Base-by-base conservation (phyloP, 75 land plant genomes). In the Cunninghamia lanceolata region DNA sequence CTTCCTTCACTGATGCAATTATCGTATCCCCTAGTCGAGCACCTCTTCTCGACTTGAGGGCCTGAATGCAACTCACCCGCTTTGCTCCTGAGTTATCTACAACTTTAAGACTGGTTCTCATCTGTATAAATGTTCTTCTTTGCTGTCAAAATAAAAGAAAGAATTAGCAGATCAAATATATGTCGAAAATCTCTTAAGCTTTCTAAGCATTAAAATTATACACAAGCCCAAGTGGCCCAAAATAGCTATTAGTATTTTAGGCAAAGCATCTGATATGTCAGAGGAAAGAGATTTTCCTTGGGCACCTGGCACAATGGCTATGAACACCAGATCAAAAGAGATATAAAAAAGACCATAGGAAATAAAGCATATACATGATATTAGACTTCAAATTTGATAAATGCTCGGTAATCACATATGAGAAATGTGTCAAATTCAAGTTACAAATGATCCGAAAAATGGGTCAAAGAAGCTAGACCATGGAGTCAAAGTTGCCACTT, bases 11-110 rank as follows among this genome's bases (percentile, higher is more conserved):
- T 5, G 99, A 98, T 50, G 96, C 99, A 88, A 95, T 92, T 81
- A 98, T 95, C 17, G 91, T 94, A 86, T 98, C 99, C 14, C 99
- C 99, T 54, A 98, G 82, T 53, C 92, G 86, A 34, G 97, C 98
- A 25, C 91, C 92, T 82, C 79, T 94, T 40, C 85, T 91, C 16
- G 92, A 87, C 77, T 93, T 93, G 82, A 96, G 81, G 36, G 93
- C 92, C 89, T 95, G 95, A 70, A 98, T 98, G 91, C 99, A 98
- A 89, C 87, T 91, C n/a, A 98, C 97, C 39, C 85, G 88, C 87
- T 95, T 95, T 53, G 99, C 99, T 42, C 99, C 97, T 9, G 99
- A 98, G 88, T 98, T 98, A 87, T 98, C 99, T 36, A 95, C 99
- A 46, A 98, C 99, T 85, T 93, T 94, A 53, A 98, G 92, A 16